A percentile compares a stretch with the other conserved stretches of the same genome.
Conservation (phyloP, 768 basidiomycete genomes). For the Kwoniella bestiolae region DNA sequence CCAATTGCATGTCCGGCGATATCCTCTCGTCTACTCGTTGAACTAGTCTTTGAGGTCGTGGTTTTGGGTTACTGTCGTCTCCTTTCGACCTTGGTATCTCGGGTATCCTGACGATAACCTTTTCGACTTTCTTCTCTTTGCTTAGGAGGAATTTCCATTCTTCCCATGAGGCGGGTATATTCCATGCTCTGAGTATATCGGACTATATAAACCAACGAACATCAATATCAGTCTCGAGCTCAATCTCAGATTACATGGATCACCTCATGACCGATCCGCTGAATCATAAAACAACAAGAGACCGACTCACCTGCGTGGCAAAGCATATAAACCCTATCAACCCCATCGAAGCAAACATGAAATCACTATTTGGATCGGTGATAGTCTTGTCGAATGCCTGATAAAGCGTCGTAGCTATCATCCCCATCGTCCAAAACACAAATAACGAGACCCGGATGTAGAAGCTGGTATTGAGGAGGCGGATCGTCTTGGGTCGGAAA, state of each 20-base stretch:
- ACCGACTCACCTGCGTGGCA: conserved; percentile 15
- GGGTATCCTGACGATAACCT: too few relatives aligned
- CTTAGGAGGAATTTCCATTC: conserved; percentile 1
- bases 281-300: too few relatives aligned
- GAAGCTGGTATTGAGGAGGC: conserved; percentile 3
- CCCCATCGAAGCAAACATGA: conserved; percentile 15
- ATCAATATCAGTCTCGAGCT: background rate
- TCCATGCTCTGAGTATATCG: conserved; percentile 17
- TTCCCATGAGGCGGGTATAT: conserved; percentile 4
- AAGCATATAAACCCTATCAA: conserved; percentile 20
- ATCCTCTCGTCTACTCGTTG: too few relatives aligned
- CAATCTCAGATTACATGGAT: too few relatives aligned
- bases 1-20: too few relatives aligned
- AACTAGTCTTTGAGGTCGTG: too few relatives aligned
- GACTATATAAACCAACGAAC: background rate
- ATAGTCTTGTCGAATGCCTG: conserved; percentile 21
- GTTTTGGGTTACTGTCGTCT: too few relatives aligned
- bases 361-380: conserved; percentile 15
- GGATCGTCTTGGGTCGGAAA: background rate
- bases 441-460: conserved; percentile 18
- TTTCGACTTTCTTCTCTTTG: background rate
- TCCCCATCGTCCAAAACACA: conserved; percentile 19
- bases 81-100: background rate
- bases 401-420: conserved; percentile 19
- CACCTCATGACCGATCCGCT: too few relatives aligned